Base-by-base conservation (phyloP, 306 rosid genomes). In the Hippophae rhamnoides region DNA sequence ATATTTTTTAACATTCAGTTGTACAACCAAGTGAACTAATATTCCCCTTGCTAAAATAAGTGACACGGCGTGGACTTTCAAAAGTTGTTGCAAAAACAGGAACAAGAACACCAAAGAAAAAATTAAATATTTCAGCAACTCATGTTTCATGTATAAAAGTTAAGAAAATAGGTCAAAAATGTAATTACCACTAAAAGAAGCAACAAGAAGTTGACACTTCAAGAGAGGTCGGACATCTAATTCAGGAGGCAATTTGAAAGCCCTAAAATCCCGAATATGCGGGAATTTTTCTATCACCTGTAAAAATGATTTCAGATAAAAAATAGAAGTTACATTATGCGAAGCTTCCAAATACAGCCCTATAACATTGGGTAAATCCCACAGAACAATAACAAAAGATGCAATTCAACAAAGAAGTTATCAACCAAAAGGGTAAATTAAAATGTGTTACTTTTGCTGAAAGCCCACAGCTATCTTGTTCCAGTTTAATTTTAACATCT, bases 211-310 rank as follows among this genome's bases (percentile, higher is more conserved):
- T 72, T 87, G 97, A 72, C 74, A 72, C 74, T 85, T 90, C 66
- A 90, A 90, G 62, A 87, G 87, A 64, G 74, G 47, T 62, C 72
- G 80, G 60, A 71, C 78, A 67, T 87, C 87, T 70, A 64, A 76
- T 66, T 52, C 43, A 25, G 83, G 64, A 48, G 86, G 92, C 69
- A 87, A 66, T 51, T 55, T 81, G 72, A 79, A 83, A 68, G 86
- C 78, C 74, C 61, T 75, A 64, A 78, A 88, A 60, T 77, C 87
- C 60, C 62, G 79, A 57, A 92, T 83, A 66, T 83, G 99, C 9
- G 93, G 96, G 71, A 88, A 85, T 65, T 87, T 92, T 67, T 80
- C 78, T 45, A 74, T 74, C 78, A 92, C 99, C 99, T 88, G 64
- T 27, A 59, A 79, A 56, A 31, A 41, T 66, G 52, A 44, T 43